Percentiles rank a stretch among this genome's conserved stretches.
Evolutionary conservation across 2,329 filamentous ascomycete species (phyloP).

Genomic region (Ceratocystis huliohia): DNA sequence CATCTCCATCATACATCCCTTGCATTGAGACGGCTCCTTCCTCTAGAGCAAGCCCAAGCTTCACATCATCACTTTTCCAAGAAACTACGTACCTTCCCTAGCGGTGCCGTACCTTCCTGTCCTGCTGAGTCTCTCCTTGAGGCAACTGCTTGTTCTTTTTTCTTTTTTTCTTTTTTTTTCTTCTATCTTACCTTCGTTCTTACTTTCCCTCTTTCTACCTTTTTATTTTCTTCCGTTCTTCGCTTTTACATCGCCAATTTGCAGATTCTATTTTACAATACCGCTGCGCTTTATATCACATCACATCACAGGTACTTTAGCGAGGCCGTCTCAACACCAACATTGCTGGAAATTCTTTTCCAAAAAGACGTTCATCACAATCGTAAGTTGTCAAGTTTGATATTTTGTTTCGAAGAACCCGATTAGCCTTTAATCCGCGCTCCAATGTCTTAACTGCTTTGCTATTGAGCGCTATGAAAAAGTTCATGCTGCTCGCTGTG

Average conservation of each 20-base stretch:
- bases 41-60: slow-evolving; percentile 7
- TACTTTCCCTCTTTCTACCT: not conserved
- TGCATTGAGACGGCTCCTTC: slow-evolving; percentile 1
- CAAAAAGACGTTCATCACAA: not conserved
- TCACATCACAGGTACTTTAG: not conserved
- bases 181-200: not conserved
- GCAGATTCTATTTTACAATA: too few relatives aligned
- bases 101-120: not conserved
- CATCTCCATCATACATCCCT: slow-evolving; percentile 6
- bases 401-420: not conserved
- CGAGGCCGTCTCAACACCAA: not conserved
- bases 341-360: not conserved
- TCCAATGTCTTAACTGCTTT: not conserved
- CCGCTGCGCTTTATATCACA: too few relatives aligned
- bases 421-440: not conserved
- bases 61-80: not conserved
- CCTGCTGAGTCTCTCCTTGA: not conserved
- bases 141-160: not conserved
- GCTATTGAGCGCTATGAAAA: not conserved
- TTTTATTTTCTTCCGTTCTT: not conserved
- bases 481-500: not conserved
- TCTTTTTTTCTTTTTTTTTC: not conserved
- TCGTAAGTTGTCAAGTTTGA: not conserved
- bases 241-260: not conserved
- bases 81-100: not conserved